Base-by-base conservation (phyloP, 352 stramenopile genomes). In the Detonula confervacea region DNA sequence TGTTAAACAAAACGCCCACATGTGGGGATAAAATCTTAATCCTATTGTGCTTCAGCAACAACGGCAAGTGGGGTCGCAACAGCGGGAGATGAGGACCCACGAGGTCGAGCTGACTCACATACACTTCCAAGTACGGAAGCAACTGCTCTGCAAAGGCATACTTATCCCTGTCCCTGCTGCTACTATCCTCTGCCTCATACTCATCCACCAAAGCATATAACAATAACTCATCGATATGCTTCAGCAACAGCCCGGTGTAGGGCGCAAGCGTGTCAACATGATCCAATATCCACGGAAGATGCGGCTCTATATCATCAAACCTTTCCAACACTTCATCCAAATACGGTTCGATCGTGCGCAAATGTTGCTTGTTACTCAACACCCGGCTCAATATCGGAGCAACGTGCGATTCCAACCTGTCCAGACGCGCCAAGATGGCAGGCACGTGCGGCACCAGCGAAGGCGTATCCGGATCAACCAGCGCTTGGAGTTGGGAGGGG, bases 261-360 rank as follows among this genome's bases (percentile, higher is more conserved):
- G 86, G 86, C 24, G 86, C 86, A 12, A 92, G 63, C 8, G 59
- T 75, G 64, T 92, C 86, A 37, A 92, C 84, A 62, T 92, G 79
- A 30, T 90, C 73, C n/a, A 92, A 73, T 35, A 92, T 88, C 86
- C 86, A 92, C 25, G 77, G 77, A 37, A 92, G 47, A 71, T 90
- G 83, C 5, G 86, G 86, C 63, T 90, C 83, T 56, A 92, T 92
- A 30, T 90, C 83, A 70, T 90, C 81, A 61, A 90, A 88, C 39
- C 83, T 69, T 54, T 90, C 83, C 14, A 92, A 37, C 27, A 90
- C 80, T 35, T 85, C 72, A 46, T 59, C 74, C 7, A 92, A 61
- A 60, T 90, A 88, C 1, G 86, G 86, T 66, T 92, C 86, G 44
- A 92, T 89, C 0, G 69, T 80, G 16, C 44, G 60, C 12, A 90